phyloP scores from a whole-genome alignment of 73 alveolate genomes.

The Paramecium sonneborni region DNA sequence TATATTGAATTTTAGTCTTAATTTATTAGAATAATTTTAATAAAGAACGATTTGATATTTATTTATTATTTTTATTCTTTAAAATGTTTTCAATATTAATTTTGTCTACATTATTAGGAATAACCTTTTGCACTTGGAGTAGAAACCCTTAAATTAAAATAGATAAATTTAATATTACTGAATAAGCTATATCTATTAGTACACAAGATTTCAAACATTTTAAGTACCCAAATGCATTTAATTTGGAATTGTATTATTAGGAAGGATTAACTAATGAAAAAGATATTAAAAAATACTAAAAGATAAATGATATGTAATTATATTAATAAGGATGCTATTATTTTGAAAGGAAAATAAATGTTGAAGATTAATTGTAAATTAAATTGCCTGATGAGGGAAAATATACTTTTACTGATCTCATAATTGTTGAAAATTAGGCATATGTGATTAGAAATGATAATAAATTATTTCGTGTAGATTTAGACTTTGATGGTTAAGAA shows the following conservation, averaged over 20 bases:
- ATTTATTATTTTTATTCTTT: background rate
- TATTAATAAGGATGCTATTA: background rate
- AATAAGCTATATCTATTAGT: background rate
- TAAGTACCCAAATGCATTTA: background rate
- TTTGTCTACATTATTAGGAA: background rate
- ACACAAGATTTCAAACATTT: slow-evolving; percentile 21
- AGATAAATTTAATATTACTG: background rate
- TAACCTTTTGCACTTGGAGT: background rate
- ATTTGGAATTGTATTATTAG: background rate
- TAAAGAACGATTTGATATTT: background rate
- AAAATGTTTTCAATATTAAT: background rate
- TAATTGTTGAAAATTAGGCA: background rate
- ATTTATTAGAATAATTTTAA: background rate
- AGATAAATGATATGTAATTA: background rate
- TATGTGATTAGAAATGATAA: background rate
- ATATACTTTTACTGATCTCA: background rate
- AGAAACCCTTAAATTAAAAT: background rate
- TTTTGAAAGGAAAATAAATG: background rate
- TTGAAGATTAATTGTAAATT: background rate
- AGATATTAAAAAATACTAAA: background rate
- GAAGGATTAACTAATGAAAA: background rate
- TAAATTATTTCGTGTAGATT: background rate
- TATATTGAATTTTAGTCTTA: background rate
- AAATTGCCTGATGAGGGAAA: background rate
- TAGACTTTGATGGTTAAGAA: background rate